Evolutionary conservation across 352 stramenopile species (phyloP), one percentile per base, ranked within the genome.

Genomic region (Pythium sukuiense): DNA sequence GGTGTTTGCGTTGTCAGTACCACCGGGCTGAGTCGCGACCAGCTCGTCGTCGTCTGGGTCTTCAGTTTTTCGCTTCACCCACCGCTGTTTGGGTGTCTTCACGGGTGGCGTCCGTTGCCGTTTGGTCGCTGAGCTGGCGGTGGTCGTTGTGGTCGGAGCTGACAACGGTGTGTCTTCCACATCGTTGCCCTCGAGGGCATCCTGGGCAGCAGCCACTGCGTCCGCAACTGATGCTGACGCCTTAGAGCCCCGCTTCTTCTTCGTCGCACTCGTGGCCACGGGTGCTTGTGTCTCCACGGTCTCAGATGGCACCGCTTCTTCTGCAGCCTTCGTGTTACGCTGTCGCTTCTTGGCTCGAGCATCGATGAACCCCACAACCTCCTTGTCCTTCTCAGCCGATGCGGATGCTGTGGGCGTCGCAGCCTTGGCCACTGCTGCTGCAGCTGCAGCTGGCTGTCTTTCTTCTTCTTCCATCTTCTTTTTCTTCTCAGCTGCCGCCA

Each of bases 41-140:
- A 69, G 55, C 30, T 49, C 18, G 24, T 48, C 18, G 55, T 69
- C 62, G 33, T 62, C 33, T 18, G 62, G 62, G 24, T 69, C 62
- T 2, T 69, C 55, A 1, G 43, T 52, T 33, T 69, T 69, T 24
- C 62, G 54, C 27, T 45, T 13, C 24, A 69, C 32, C 62, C 62
- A 69, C 3, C 54, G 62, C 62, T 69, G 62, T 45, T 69, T 69
- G 4, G 62, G 62, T n/a, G 61, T 67, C 52, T 67, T 67, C 39
- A 67, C 53, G 24, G 52, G 61, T 16, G 61, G 61, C 11, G 61
- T 60, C 1, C 61, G 52, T 20, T 54, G 52, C 29, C 48, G 16
- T 45, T 61, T 67, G 13, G 33, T 49, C 6, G 60, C 61, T 26
- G 50, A 66, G 50, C 8, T 30, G n/a, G 50, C 37, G 16, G 59